Evolutionary conservation across 106 monocot species (phyloP), one percentile per base, ranked within the genome.

Genomic region (Platanthera guangdongensis): DNA sequence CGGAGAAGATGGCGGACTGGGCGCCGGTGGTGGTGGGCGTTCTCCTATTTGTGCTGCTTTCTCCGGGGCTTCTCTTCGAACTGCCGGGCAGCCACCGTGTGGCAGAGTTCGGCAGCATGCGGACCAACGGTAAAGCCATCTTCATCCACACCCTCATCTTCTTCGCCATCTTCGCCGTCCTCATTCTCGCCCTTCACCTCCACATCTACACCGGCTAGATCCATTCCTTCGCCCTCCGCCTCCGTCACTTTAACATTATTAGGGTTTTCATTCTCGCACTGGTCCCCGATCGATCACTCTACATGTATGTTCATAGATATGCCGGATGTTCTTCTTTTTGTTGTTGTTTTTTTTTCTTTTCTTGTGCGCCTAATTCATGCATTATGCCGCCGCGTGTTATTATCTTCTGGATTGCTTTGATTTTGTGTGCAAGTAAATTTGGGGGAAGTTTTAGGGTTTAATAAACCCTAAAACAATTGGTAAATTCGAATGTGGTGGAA

Each of bases 11-110:
- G 89, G 77, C 80, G 60, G 88, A 88, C 60, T 88, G 88, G 88
- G 88, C 82, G 11, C 87, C 87, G 57, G 87, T 87, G 82, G 87
- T 87, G 78, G 79, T 87, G 52, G 87, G 87, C 57, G 87, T 87
- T 81, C 84, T 87, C 72, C 81, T 87, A 52, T 87, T 87, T 79
- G 87, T 84, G 68, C 79, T 87, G 70, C 82, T 87, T 15, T 87
- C 87, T 6, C 87, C 87, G 79, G 87, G 87, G 68, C 74, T 87
- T 5, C 73, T 87, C 19, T 76, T 84, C 76, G 87, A 88, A 80
- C 67, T 82, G 7, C 88, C 88, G 7, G 88, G 85, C 18, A 77
- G 82, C 28, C 84, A 82, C 79, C 77, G 80, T 11, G 74, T 67
- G 68, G 77, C 82, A 52, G 88, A 82, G 25, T 88, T 82, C 52